Conservation (phyloP, 441 rosid species). For the Brassica balearica region DNA sequence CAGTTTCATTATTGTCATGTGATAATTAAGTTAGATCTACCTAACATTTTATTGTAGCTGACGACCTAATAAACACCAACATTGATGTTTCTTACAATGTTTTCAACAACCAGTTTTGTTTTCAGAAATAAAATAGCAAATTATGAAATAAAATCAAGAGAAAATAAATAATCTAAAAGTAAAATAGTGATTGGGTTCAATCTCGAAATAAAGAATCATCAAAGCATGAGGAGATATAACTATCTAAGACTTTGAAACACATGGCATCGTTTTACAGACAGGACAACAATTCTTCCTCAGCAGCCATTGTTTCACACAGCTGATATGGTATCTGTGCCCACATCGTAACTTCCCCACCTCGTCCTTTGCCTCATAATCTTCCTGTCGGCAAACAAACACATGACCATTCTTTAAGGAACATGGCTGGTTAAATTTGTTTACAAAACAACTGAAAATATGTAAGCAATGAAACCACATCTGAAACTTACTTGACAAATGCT, state of each 20-base stretch:
- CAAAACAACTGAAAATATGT: not conserved
- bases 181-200: constrained; percentile 16
- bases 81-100: not conserved
- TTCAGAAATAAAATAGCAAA: constrained; percentile 18
- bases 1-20: constrained; percentile 34
- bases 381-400: constrained; percentile 52
- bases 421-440: not conserved
- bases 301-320: constrained; percentile 92
- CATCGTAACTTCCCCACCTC: constrained; percentile 76
- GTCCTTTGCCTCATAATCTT: constrained; percentile 70
- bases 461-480: not conserved
- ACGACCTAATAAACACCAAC: constrained; percentile 36
- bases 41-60: constrained; percentile 24
- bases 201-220: constrained; percentile 23
- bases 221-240: not conserved
- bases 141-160: constrained; percentile 13
- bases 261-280: constrained; percentile 54
- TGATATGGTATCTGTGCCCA: constrained; percentile 78
- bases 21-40: constrained; percentile 31
- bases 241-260: constrained; percentile 26
- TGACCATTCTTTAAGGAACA: too few relatives aligned
- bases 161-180: constrained; percentile 26
- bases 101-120: not conserved
- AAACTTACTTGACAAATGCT: constrained; percentile 78
- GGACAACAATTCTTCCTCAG: constrained; percentile 82